Evolutionary conservation across 78 protist species (phyloP).

Genomic region (Dictyostelium intermedium): DNA sequence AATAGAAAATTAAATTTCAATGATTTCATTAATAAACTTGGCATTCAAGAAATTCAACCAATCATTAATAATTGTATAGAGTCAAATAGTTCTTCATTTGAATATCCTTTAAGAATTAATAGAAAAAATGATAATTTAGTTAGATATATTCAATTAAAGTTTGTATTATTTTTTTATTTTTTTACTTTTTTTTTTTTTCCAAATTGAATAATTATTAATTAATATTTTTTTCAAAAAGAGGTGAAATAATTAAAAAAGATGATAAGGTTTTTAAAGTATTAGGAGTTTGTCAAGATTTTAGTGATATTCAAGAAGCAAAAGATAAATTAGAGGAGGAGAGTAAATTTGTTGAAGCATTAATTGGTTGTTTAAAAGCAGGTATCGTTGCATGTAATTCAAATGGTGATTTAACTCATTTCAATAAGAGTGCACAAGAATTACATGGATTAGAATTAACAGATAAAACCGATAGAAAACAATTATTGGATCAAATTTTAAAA

Average conservation of each 20-base stretch:
- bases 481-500: conserved; percentile 4
- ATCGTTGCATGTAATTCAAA: conserved; percentile 46
- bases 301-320: conserved; percentile 44
- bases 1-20: not conserved
- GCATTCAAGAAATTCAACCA: not conserved
- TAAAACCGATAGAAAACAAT: not conserved
- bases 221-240: not conserved
- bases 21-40: conserved; percentile 8
- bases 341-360: conserved; percentile 57
- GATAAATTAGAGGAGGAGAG: conserved; percentile 50
- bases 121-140: conserved; percentile 12
- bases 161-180: not conserved
- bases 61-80: not conserved
- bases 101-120: conserved; percentile 23
- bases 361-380: conserved; percentile 53
- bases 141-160: conserved; percentile 11
- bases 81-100: not conserved
- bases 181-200: not conserved
- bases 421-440: conserved; percentile 32
- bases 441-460: conserved; percentile 38
- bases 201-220: not conserved
- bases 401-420: conserved; percentile 56
- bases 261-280: not conserved
- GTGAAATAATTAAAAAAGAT: not conserved
- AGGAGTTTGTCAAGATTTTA: conserved; percentile 48